These are phyloP conservation scores for Dovyalis caffra DNA, from an alignment of 345 rosid genomes.

Conservation along the genomic window DNA sequence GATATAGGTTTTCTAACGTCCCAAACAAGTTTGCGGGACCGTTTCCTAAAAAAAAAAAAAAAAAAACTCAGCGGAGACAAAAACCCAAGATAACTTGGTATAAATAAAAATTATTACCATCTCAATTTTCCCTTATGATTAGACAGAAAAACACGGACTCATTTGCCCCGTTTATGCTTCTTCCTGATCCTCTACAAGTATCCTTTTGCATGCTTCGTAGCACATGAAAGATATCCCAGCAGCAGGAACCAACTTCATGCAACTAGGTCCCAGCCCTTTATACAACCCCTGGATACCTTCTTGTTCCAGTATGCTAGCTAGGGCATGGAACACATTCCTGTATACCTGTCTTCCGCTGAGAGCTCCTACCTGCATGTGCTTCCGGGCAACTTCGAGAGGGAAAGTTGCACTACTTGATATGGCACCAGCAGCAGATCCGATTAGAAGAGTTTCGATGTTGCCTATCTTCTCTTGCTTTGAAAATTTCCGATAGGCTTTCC, in stretches of 20 bases:
- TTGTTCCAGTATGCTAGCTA: conserved; percentile 68
- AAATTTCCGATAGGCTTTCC: conserved; percentile 61
- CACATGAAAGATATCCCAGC: conserved; percentile 99
- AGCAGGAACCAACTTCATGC: conserved; percentile 95
- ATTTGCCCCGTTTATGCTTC: conserved; percentile 31
- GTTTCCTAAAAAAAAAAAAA: conserved; percentile 4
- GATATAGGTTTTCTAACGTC: background rate
- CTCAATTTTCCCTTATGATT: background rate
- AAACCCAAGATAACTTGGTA: conserved; percentile 7
- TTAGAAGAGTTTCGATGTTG: conserved; percentile 80
- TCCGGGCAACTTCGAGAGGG: conserved; percentile 95
- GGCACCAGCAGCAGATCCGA: conserved; percentile 86
- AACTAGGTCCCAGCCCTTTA: conserved; percentile 90
- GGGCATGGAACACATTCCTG: conserved; percentile 80
- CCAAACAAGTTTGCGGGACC: background rate
- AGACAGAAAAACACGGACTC: background rate
- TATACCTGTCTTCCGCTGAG: conserved; percentile 83
- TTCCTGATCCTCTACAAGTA: conserved; percentile 62
- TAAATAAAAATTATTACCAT: background rate
- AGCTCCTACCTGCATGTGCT: conserved; percentile 98
- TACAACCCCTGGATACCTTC: conserved; percentile 85
- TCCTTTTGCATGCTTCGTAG: conserved; percentile 90
- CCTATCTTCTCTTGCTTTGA: conserved; percentile 84
- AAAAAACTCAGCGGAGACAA: background rate
- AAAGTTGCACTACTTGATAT: conserved; percentile 89